Conservation (phyloP, 345 rosid genomes). For the Rhodomyrtus tomentosa region DNA sequence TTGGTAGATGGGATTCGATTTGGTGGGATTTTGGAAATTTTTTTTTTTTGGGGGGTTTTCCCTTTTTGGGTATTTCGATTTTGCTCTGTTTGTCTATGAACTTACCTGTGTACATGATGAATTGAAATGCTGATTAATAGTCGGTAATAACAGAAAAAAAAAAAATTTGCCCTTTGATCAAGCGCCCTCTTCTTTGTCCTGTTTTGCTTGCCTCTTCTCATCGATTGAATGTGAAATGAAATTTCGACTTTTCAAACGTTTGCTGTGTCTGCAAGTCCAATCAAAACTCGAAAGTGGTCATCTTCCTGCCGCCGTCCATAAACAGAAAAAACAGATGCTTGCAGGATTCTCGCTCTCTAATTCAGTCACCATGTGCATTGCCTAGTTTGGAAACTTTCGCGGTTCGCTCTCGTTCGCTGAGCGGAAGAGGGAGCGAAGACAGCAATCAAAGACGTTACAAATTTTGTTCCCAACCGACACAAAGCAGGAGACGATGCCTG, state of each 20-base stretch:
- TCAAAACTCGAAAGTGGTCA: background rate
- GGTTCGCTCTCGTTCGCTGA: background rate
- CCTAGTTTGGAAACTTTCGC: background rate
- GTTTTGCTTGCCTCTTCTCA: background rate
- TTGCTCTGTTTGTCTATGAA: background rate
- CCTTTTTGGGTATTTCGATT: background rate
- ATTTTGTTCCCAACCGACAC: background rate
- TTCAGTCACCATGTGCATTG: background rate
- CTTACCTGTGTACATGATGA: background rate
- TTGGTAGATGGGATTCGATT: background rate
- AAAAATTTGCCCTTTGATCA: background rate
- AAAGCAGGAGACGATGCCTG: background rate
- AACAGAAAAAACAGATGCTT: background rate
- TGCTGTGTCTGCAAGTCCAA: background rate
- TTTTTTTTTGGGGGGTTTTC: background rate
- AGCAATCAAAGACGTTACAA: background rate
- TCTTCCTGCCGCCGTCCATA: background rate
- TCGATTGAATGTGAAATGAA: background rate
- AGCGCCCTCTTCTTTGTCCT: background rate
- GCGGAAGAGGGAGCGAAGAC: background rate
- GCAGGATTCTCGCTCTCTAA: background rate
- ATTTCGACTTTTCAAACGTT: too few relatives aligned
- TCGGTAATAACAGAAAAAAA: background rate
- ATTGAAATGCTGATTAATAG: background rate
- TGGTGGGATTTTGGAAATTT: background rate